phyloP scores from a whole-genome alignment of 2,329 filamentous ascomycete genomes.

The Penicillium sp. region DNA sequence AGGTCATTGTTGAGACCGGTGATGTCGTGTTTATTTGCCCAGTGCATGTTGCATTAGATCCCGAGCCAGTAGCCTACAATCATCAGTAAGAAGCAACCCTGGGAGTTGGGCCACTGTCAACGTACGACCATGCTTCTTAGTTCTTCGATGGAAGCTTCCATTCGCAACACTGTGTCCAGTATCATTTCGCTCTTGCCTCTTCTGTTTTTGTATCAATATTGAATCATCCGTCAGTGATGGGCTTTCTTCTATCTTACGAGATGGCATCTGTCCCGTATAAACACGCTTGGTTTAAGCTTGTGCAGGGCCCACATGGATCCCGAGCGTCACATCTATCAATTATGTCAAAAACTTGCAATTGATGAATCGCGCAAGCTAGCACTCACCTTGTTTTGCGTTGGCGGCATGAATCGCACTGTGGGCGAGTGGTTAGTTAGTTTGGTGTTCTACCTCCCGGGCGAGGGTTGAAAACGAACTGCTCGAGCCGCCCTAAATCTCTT shows the following conservation, averaged over 20 bases:
- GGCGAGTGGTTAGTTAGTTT: background rate
- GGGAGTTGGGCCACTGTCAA: background rate
- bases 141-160: conserved; percentile 10
- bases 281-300: conserved; percentile 4
- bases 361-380: background rate
- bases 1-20: background rate
- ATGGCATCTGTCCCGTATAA: conserved; percentile 8
- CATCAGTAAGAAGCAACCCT: background rate
- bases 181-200: conserved; percentile 11
- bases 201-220: background rate
- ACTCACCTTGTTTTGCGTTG: conserved; percentile 9
- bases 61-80: background rate
- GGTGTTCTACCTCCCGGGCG: background rate
- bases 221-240: background rate
- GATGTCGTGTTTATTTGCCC: background rate
- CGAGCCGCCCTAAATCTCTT: conserved; percentile 11
- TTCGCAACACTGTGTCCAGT: conserved; percentile 8
- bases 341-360: background rate
- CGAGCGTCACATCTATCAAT: conserved; percentile 6
- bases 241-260: conserved; percentile 8
- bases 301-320: conserved; percentile 8
- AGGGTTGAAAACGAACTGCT: conserved; percentile 2
- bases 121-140: conserved; percentile 8
- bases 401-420: conserved; percentile 10
- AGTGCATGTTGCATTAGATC: background rate